Percentiles rank a stretch among this genome's conserved stretches.
These are phyloP conservation scores for Viridothelium virens DNA, from an alignment of 495 filamentous ascomycete species.

Conservation along the genomic window DNA sequence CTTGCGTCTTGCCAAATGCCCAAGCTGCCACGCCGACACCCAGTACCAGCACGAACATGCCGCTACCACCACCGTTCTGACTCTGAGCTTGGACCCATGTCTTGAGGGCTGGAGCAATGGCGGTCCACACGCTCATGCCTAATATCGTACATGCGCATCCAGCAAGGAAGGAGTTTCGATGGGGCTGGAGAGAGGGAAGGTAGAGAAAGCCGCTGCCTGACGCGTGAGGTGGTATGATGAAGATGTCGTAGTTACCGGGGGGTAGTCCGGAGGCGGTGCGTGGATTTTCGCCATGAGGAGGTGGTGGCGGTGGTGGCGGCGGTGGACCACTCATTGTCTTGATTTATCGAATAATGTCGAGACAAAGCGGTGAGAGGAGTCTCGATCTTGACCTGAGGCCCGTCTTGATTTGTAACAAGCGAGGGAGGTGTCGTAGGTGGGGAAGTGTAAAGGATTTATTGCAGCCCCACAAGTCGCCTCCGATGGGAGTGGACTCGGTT, in stretches of 20 bases:
- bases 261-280: slow-evolving; percentile 52
- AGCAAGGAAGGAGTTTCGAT: slow-evolving; percentile 84
- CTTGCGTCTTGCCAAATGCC: slow-evolving; percentile 62
- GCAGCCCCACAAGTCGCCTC: not conserved
- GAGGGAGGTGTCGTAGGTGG: not conserved
- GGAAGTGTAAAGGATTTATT: not conserved
- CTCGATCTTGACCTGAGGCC: not conserved
- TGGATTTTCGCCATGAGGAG: slow-evolving; percentile 33
- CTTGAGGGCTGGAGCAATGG: slow-evolving; percentile 59
- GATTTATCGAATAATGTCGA: not conserved
- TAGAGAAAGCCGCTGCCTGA: slow-evolving; percentile 88
- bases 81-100: slow-evolving; percentile 57
- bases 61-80: slow-evolving; percentile 54
- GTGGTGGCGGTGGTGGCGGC: slow-evolving; percentile 33
- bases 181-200: slow-evolving; percentile 75
- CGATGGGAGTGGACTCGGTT: not conserved
- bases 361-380: not conserved
- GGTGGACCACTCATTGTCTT: slow-evolving; percentile 5
- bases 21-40: slow-evolving; percentile 69
- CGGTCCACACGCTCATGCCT: slow-evolving; percentile 55
- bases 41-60: slow-evolving; percentile 52
- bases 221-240: slow-evolving; percentile 91
- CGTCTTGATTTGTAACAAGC: not conserved
- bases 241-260: slow-evolving; percentile 87
- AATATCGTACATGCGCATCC: slow-evolving; percentile 69